A percentile compares a stretch with the other conserved stretches of the same genome.
Conservation (phyloP, 768 basidiomycete genomes). For the Tulasnella calospora region DNA sequence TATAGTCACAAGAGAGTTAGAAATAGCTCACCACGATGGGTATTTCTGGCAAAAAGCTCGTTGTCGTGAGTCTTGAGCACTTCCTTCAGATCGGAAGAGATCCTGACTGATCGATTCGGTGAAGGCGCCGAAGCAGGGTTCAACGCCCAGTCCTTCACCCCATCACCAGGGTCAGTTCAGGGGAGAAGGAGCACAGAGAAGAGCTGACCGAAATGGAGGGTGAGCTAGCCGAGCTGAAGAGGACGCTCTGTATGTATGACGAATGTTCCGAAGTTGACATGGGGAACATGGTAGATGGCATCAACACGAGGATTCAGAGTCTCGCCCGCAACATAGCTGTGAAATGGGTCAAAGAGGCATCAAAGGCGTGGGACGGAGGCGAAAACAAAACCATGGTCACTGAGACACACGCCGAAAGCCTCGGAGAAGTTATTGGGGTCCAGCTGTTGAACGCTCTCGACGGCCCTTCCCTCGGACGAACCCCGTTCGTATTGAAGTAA, state of each 20-base stretch:
- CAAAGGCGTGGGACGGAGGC: not conserved
- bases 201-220: not conserved
- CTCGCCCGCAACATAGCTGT: not conserved
- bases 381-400: not conserved
- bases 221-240: not conserved
- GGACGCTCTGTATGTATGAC: not conserved
- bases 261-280: not conserved
- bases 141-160: too few relatives aligned
- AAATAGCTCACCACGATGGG: too few relatives aligned
- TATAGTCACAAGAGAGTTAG: too few relatives aligned
- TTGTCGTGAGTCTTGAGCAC: too few relatives aligned
- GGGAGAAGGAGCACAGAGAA: not conserved
- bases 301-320: not conserved
- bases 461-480: not conserved
- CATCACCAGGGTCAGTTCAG: too few relatives aligned
- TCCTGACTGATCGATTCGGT: too few relatives aligned
- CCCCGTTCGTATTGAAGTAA: too few relatives aligned
- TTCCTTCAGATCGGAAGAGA: too few relatives aligned
- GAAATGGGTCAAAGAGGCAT: not conserved
- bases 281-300: not conserved
- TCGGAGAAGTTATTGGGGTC: not conserved
- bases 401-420: not conserved
- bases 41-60: too few relatives aligned
- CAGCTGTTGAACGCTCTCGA: not conserved
- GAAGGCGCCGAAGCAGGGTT: not conserved